These are phyloP conservation scores for Fusarium multiceps DNA, from an alignment of 2,329 filamentous ascomycete species.

Conservation along the genomic window DNA sequence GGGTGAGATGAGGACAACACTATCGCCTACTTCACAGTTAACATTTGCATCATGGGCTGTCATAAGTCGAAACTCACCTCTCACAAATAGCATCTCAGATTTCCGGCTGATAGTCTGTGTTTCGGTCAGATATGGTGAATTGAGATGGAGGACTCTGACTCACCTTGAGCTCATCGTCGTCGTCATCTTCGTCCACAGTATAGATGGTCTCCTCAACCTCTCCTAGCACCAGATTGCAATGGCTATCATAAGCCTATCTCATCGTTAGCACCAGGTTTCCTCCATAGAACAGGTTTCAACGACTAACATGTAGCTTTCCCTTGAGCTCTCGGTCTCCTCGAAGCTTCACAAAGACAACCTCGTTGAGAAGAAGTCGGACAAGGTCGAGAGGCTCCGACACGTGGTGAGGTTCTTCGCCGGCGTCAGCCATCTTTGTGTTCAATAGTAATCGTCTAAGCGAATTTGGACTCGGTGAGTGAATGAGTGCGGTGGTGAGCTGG, in stretches of 20 bases:
- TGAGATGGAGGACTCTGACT: not conserved
- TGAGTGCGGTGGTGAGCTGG: slow-evolving; percentile 11
- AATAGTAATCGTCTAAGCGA: not conserved
- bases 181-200: slow-evolving; percentile 90
- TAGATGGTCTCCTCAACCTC: slow-evolving; percentile 99
- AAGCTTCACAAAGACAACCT: slow-evolving; percentile 97
- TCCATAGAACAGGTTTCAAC: slow-evolving; percentile 44
- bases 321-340: slow-evolving; percentile 95
- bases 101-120: slow-evolving; percentile 90
- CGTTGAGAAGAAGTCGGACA: slow-evolving; percentile 92
- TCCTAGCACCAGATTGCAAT: slow-evolving; percentile 95
- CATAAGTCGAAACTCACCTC: slow-evolving; percentile 72
- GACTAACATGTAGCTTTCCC: slow-evolving; percentile 87
- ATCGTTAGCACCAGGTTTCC: slow-evolving; percentile 8
- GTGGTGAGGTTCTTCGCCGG: slow-evolving; percentile 76
- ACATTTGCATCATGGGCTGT: not conserved
- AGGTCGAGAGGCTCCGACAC: slow-evolving; percentile 95
- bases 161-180: slow-evolving; percentile 82
- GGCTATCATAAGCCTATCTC: slow-evolving; percentile 93
- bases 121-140: not conserved
- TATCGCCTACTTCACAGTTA: slow-evolving; percentile 67
- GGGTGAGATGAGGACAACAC: slow-evolving; percentile 77
- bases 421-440: slow-evolving; percentile 79
- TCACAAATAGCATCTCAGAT: slow-evolving; percentile 97
- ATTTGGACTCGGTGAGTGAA: slow-evolving; percentile 8